A percentile compares a stretch with the other conserved stretches of the same genome.
phyloP scores from a whole-genome alignment of 305 asterid species.

The Coffea humblotiana region DNA sequence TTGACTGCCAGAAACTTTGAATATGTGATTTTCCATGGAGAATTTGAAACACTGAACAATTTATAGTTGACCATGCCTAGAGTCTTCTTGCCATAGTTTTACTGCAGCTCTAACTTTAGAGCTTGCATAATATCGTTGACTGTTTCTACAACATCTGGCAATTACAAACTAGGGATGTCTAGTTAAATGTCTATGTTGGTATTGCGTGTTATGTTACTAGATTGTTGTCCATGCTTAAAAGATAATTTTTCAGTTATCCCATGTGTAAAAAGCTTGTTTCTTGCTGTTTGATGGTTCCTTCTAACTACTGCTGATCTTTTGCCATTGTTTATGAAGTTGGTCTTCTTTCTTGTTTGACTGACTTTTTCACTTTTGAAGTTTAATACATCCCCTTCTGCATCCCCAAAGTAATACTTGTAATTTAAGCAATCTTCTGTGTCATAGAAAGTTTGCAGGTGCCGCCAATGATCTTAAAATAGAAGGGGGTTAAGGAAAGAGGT shows the following conservation, averaged over 20 bases:
- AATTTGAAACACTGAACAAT: neutral
- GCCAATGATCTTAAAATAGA: neutral
- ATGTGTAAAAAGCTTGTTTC: neutral
- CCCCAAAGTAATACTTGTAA: neutral
- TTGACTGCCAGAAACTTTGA: slow-evolving; percentile 8
- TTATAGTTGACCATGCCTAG: neutral
- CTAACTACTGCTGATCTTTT: neutral
- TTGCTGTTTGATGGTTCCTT: neutral
- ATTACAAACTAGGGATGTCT: neutral
- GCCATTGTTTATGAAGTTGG: neutral
- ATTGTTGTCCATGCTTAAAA: neutral
- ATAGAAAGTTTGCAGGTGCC: neutral
- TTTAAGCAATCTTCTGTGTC: neutral
- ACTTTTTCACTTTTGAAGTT: neutral
- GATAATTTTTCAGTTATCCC: neutral
- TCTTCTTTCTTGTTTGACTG: neutral
- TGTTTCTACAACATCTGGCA: neutral
- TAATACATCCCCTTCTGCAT: too few relatives aligned
- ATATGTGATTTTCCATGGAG: neutral
- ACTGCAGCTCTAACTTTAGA: neutral
- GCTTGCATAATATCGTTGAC: neutral
- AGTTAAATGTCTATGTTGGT: neutral
- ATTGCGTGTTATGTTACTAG: neutral
- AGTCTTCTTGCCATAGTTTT: neutral
- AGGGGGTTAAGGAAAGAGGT: neutral